Evolutionary conservation across 257 asterid species (phyloP).

Genomic region (Mitragyna speciosa): DNA sequence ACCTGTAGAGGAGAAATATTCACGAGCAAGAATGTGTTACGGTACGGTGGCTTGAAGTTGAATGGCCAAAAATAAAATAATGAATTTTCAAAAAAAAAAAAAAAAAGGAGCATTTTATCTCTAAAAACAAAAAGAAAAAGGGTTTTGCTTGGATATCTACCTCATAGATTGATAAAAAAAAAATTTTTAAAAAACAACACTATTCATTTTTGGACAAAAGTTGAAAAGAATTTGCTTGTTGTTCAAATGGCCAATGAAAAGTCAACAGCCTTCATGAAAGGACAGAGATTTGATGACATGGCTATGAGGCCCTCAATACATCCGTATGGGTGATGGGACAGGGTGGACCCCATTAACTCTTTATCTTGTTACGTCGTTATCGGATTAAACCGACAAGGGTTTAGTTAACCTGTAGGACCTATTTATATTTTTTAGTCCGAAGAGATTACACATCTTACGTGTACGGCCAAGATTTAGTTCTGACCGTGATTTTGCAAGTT

Average conservation of each 20-base stretch:
- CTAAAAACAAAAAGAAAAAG: too few relatives aligned
- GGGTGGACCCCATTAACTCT: not conserved
- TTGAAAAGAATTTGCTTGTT: not conserved
- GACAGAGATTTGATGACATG: conserved; percentile 27
- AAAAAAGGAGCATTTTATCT: too few relatives aligned
- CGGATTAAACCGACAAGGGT: conserved; percentile 4
- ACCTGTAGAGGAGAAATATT: too few relatives aligned
- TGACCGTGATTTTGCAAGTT: not conserved
- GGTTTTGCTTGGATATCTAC: too few relatives aligned
- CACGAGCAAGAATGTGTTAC: too few relatives aligned
- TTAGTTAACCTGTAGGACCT: conserved; percentile 6
- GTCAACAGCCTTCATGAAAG: conserved; percentile 6
- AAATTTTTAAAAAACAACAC: too few relatives aligned
- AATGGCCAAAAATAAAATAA: too few relatives aligned
- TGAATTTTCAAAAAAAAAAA: too few relatives aligned
- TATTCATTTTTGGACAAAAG: not conserved
- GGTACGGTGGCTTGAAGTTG: too few relatives aligned
- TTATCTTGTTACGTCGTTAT: not conserved
- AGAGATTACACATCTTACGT: not conserved
- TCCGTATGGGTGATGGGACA: not conserved
- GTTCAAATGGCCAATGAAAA: not conserved
- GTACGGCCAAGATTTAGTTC: conserved; percentile 9
- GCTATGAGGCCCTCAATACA: not conserved
- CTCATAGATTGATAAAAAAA: too few relatives aligned
- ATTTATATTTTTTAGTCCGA: too few relatives aligned